phyloP scores from a whole-genome alignment of 2,329 filamentous ascomycete species.

The Emmonsiellopsis sp. region DNA sequence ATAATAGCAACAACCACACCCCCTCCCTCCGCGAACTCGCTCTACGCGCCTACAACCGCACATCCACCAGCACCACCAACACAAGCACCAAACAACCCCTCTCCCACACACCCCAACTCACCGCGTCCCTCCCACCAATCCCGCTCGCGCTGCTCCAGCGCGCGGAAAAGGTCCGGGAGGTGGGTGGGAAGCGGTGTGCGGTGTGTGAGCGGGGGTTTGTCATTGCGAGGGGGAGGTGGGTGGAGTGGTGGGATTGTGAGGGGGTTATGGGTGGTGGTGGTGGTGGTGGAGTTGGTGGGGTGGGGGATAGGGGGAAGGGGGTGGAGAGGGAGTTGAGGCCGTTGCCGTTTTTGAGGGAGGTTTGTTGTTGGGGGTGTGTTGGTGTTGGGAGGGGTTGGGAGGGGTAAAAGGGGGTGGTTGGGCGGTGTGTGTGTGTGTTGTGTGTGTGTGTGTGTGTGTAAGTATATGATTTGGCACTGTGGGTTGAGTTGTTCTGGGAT shows the following conservation, averaged over 20 bases:
- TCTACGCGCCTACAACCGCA: constrained; percentile 28
- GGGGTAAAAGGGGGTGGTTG: not conserved
- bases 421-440: too few relatives aligned
- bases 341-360: constrained; percentile 30
- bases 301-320: constrained; percentile 21
- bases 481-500: too few relatives aligned
- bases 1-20: not conserved
- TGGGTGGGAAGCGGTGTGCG: constrained; percentile 31
- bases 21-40: constrained; percentile 30
- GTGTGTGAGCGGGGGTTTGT: constrained; percentile 32
- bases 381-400: too few relatives aligned
- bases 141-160: constrained; percentile 26
- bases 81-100: constrained; percentile 2
- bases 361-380: constrained; percentile 31
- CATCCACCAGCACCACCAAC: constrained; percentile 26
- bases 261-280: constrained; percentile 12
- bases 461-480: too few relatives aligned
- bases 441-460: too few relatives aligned
- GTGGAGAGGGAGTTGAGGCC: constrained; percentile 23
- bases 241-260: constrained; percentile 27
- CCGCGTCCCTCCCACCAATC: constrained; percentile 22
- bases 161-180: constrained; percentile 25
- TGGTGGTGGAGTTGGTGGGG: constrained; percentile 33
- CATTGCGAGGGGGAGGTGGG: constrained; percentile 33
- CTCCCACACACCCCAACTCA: constrained; percentile 16